Evolutionary conservation across 345 rosid species (phyloP).

Genomic region (Salix caprea): DNA sequence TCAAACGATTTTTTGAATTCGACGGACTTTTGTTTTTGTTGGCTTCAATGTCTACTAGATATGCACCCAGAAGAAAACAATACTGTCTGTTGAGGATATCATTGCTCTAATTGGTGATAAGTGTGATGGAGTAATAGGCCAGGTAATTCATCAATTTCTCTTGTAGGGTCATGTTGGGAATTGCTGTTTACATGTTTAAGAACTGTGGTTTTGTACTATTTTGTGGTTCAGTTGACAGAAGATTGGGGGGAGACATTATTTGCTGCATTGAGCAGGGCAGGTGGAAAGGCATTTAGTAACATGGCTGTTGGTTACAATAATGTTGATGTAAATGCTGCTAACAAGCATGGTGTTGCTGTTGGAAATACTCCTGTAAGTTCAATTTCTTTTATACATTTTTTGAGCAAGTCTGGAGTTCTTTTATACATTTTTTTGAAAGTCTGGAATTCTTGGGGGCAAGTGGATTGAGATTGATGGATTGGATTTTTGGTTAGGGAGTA

Average conservation of each 20-base stretch:
- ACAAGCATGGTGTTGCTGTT: constrained; percentile 84
- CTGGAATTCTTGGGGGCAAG: not conserved
- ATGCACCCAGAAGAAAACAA: constrained; percentile 89
- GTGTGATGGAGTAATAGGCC: constrained; percentile 96
- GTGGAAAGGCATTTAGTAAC: constrained; percentile 92
- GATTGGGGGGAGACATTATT: constrained; percentile 96
- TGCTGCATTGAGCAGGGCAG: constrained; percentile 81
- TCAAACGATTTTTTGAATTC: not conserved
- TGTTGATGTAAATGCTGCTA: constrained; percentile 92
- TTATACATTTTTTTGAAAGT: not conserved
- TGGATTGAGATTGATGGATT: not conserved
- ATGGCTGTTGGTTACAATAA: constrained; percentile 99
- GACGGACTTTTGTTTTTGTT: not conserved
- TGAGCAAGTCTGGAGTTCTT: not conserved
- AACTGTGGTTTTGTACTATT: not conserved
- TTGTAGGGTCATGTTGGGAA: not conserved
- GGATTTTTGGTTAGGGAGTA: constrained; percentile 58
- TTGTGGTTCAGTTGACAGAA: constrained; percentile 65
- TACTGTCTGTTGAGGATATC: constrained; percentile 88
- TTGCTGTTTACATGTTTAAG: not conserved
- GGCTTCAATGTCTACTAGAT: constrained; percentile 34
- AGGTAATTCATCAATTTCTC: constrained; percentile 37
- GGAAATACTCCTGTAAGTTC: constrained; percentile 91
- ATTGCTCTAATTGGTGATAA: constrained; percentile 73
- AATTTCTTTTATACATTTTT: not conserved